These are phyloP conservation scores for Pseudonectria buxi DNA, from an alignment of 2,329 filamentous ascomycete species.

Conservation along the genomic window DNA sequence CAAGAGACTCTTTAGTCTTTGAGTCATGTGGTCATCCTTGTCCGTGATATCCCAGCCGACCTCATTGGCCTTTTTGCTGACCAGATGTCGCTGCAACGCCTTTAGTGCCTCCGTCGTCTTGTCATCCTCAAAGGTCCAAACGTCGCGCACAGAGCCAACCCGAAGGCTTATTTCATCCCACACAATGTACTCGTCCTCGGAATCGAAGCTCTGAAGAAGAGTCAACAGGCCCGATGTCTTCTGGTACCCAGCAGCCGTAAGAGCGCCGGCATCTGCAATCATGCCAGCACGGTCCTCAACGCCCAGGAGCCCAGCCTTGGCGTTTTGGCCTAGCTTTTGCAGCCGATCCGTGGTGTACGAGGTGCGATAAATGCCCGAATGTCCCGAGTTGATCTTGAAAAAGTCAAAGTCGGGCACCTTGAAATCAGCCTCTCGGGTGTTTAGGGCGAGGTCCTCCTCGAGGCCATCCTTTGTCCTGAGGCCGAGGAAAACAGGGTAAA, in stretches of 20 bases:
- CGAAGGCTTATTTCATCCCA: conserved; percentile 88
- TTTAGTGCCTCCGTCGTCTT: conserved; percentile 68
- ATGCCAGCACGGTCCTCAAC: conserved; percentile 92
- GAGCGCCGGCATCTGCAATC: conserved; percentile 85
- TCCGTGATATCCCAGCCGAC: conserved; percentile 85
- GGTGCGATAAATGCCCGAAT: conserved; percentile 87
- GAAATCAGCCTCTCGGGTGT: conserved; percentile 63
- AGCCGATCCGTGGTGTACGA: conserved; percentile 79
- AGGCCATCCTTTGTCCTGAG: conserved; percentile 79
- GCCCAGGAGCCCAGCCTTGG: conserved; percentile 61
- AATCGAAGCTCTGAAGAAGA: conserved; percentile 75
- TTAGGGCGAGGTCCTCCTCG: conserved; percentile 61
- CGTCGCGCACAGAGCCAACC: conserved; percentile 68
- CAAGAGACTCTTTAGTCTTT: conserved; percentile 90
- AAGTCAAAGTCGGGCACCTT: conserved; percentile 76
- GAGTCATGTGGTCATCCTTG: conserved; percentile 78
- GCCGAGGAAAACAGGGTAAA: conserved; percentile 86
- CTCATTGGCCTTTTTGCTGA: conserved; percentile 73
- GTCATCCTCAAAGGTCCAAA: conserved; percentile 75
- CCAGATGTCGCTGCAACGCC: conserved; percentile 72
- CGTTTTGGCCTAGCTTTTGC: conserved; percentile 79
- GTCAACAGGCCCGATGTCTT: conserved; percentile 86
- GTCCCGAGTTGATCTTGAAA: conserved; percentile 94
- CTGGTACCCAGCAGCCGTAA: conserved; percentile 86
- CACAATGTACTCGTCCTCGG: conserved; percentile 83